Evolutionary conservation across 164 flowering plant genomes (phyloP).

Genomic region (Sextonia rubra): DNA sequence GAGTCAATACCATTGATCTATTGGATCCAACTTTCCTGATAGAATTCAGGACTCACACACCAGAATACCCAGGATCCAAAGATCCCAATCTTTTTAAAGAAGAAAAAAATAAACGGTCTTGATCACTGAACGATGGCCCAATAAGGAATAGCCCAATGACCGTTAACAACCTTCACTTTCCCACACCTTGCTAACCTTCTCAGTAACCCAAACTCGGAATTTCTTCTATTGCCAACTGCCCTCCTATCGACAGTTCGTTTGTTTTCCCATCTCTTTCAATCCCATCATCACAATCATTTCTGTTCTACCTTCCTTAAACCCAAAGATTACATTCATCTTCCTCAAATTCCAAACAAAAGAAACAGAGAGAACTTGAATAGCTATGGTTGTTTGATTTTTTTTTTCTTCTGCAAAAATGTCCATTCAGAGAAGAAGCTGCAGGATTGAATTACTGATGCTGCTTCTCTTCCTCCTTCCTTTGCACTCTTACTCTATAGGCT

Average conservation of each 20-base stretch:
- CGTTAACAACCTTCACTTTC: too few relatives aligned
- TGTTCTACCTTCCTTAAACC: neutral
- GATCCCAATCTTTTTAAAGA: too few relatives aligned
- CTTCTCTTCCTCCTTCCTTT: slow-evolving; percentile 14
- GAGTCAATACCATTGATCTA: too few relatives aligned
- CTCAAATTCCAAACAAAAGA: neutral
- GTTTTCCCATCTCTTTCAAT: neutral
- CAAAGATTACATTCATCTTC: neutral
- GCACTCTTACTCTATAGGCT: slow-evolving; percentile 15
- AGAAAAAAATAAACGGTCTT: too few relatives aligned
- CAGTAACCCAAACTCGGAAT: neutral
- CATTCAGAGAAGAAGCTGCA: neutral
- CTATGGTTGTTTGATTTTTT: neutral
- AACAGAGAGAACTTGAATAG: neutral
- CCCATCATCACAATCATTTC: neutral
- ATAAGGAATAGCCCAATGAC: too few relatives aligned
- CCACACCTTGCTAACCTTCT: too few relatives aligned
- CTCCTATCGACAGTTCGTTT: neutral
- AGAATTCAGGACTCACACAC: too few relatives aligned
- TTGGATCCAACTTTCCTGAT: too few relatives aligned
- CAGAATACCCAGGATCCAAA: too few relatives aligned
- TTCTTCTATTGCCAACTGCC: neutral
- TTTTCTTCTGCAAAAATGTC: slow-evolving; percentile 11
- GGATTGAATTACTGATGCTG: slow-evolving; percentile 3
- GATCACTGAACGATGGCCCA: too few relatives aligned